Evolutionary conservation across 202 grass and related monocot genomes (phyloP), one percentile per base, ranked within the genome.

Genomic region (Elaeis oleifera): DNA sequence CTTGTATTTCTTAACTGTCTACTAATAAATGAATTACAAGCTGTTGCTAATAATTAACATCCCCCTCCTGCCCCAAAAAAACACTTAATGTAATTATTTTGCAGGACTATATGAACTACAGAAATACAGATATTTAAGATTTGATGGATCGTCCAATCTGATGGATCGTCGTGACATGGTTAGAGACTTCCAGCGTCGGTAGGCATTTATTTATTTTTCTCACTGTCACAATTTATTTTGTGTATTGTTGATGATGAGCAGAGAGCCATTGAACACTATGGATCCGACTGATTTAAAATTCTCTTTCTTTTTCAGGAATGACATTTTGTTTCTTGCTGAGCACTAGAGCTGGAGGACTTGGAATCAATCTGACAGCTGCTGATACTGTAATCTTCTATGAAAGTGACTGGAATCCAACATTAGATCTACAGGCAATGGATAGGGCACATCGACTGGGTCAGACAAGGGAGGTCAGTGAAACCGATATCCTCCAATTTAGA

Each of bases 301-400:
- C 60, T 6, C 71, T 72, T 68, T 65, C 50, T 58, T 79, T 21
- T 80, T 78, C 79, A 99, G 94, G 82, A 99, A 99, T 73, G 94
- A 99, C 69, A 79, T 99, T 68, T 99, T 94, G 88, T 99, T 78
- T 99, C 76, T 81, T 99, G 75, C 78, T 99, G 72, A 99, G 94
- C 71, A 99, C 94, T 48, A 85, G 94, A 87, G 94, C 94, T 73
- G 94, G 94, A 32, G 94, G 94, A 1, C 82, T 99, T 22, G 94
- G 94, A 82, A 99, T 99, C 61, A 99, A 99, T 77, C 81, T 99
- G 72, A 99, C 94, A 28, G 94, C 94, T 78, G 94, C 94, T 71
- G 94, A 99, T 61, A 99, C 94, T 36, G 94, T 99, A 81, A 99
- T 99, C 70, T 99, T 99, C 63, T 99, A 99, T 70, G 95, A 99